Evolutionary conservation across 345 rosid species (phyloP).

Genomic region (Brassica juncea): DNA sequence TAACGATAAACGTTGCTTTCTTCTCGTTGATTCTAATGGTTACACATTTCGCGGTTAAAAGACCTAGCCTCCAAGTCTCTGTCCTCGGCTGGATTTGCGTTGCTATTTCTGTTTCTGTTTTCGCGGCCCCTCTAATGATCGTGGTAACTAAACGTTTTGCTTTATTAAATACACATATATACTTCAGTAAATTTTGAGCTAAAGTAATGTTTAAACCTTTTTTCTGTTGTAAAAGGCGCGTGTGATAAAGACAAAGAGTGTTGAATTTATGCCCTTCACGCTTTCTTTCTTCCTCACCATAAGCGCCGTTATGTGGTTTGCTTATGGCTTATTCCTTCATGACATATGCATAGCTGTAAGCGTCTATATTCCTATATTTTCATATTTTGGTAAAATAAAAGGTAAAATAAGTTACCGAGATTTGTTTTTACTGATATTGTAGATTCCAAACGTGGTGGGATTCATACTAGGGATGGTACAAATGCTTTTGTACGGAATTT

Average conservation of each 20-base stretch:
- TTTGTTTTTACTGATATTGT: background rate
- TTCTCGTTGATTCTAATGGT: slow-evolving; percentile 52
- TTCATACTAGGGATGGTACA: slow-evolving; percentile 69
- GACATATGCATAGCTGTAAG: slow-evolving; percentile 83
- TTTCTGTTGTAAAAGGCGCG: slow-evolving; percentile 44
- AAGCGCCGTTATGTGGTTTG: slow-evolving; percentile 81
- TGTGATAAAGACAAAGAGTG: slow-evolving; percentile 77
- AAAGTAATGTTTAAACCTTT: background rate
- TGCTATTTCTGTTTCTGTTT: slow-evolving; percentile 63
- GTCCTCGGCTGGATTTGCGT: slow-evolving; percentile 92
- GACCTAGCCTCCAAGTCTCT: slow-evolving; percentile 11
- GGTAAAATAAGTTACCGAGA: background rate
- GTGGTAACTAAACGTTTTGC: slow-evolving; percentile 43
- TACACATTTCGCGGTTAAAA: slow-evolving; percentile 44
- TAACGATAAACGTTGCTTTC: slow-evolving; percentile 54
- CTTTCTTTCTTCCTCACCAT: slow-evolving; percentile 80
- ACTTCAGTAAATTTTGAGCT: background rate
- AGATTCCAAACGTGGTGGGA: slow-evolving; percentile 83
- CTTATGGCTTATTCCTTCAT: slow-evolving; percentile 59
- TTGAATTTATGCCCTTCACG: slow-evolving; percentile 89
- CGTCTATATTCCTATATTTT: background rate
- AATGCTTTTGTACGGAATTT: slow-evolving; percentile 63
- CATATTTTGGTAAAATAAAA: background rate
- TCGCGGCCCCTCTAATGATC: slow-evolving; percentile 79
- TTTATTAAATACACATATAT: background rate